phyloP scores from a whole-genome alignment of 352 stramenopile genomes.

The Pythium phragmitis region DNA sequence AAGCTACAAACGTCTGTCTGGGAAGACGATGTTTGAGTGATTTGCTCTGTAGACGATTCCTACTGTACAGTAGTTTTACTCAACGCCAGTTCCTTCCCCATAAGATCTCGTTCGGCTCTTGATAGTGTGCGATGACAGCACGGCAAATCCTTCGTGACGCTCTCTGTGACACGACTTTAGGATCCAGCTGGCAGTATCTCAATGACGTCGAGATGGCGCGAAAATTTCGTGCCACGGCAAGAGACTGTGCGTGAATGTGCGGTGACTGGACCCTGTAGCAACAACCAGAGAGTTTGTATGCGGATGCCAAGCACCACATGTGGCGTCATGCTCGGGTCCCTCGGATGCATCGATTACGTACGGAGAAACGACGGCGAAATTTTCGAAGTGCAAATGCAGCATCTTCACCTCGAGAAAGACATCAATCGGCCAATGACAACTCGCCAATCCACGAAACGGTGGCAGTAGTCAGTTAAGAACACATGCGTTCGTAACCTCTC shows the following conservation, averaged over 20 bases:
- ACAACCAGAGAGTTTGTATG: not conserved
- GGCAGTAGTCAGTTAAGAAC: not conserved
- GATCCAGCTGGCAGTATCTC: not conserved
- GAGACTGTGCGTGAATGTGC: not conserved
- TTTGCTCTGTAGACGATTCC: too few species aligned
- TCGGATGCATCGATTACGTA: not conserved
- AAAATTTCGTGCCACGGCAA: not conserved
- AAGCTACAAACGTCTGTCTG: too few species aligned
- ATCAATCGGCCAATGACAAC: not conserved
- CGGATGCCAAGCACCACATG: not conserved
- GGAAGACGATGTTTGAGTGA: too few species aligned
- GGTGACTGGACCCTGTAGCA: not conserved
- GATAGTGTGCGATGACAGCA: not conserved
- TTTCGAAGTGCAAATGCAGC: not conserved
- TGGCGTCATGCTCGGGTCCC: not conserved
- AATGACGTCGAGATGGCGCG: too few species aligned
- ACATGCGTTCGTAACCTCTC: not conserved
- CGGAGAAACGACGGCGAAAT: not conserved
- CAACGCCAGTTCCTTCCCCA: too few species aligned
- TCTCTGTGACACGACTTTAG: not conserved
- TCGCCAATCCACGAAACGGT: not conserved
- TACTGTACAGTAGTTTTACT: too few species aligned
- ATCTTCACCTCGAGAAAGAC: not conserved
- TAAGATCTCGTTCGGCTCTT: not conserved
- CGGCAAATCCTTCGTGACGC: not conserved